Evolutionary conservation across 2,329 filamentous ascomycete species (phyloP).

Genomic region (Aspergillus fructus): DNA sequence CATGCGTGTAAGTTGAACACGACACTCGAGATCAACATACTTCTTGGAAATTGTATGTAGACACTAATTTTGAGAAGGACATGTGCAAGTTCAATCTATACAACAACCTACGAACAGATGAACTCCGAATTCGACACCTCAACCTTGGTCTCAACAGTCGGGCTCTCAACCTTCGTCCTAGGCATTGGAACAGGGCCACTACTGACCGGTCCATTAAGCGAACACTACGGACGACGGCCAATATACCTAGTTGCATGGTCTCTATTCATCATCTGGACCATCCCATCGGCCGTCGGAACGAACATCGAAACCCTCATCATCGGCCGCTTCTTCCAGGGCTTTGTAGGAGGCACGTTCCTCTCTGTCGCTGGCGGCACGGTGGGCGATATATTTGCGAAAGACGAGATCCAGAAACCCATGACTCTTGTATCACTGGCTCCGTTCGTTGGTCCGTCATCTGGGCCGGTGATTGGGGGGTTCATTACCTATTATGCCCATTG

Average conservation of each 20-base stretch:
- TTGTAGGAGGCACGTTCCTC: constrained; percentile 50
- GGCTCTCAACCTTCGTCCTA: constrained; percentile 62
- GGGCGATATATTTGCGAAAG: constrained; percentile 15
- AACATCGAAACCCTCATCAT: constrained; percentile 76
- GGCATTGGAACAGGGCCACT: constrained; percentile 44
- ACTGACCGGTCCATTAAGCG: constrained; percentile 12
- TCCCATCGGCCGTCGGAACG: constrained; percentile 71
- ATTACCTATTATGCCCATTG: constrained; percentile 22
- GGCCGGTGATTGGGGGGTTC: constrained; percentile 14
- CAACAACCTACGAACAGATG: constrained; percentile 74
- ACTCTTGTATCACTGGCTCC: constrained; percentile 13
- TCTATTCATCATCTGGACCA: constrained; percentile 45
- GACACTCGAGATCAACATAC: no score
- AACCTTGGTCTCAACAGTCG: neutral
- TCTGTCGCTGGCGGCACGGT: constrained; percentile 64
- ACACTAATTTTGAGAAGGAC: neutral
- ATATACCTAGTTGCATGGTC: constrained; percentile 73
- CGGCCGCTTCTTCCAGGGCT: constrained; percentile 63
- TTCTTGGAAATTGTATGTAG: no score
- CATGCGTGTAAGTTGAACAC: neutral
- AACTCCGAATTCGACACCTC: constrained; percentile 65
- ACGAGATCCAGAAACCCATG: constrained; percentile 17
- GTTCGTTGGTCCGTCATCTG: constrained; percentile 14
- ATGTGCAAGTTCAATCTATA: constrained; percentile 66
- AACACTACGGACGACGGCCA: constrained; percentile 76